Conservation (phyloP, 164 flowering plant genomes). For the Tetrastigma voinierianum region DNA sequence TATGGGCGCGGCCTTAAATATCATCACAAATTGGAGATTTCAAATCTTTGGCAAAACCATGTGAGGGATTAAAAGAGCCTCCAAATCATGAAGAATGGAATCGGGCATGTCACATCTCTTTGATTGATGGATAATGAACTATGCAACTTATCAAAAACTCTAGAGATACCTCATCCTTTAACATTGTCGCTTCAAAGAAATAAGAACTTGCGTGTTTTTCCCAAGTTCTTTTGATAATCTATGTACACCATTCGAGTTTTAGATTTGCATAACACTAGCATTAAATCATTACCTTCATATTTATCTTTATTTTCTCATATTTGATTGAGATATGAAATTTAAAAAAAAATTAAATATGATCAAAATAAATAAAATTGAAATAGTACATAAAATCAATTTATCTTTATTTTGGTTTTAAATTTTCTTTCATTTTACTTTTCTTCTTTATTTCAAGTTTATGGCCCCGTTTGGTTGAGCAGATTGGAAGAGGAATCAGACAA, state of each 20-base stretch:
- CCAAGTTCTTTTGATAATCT: conserved; percentile 4
- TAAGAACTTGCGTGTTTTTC: background rate
- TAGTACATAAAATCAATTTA: too few species aligned
- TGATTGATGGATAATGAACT: conserved; percentile 4
- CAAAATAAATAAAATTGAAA: too few species aligned
- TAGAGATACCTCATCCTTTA: background rate
- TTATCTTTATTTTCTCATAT: too few species aligned
- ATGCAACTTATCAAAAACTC: background rate
- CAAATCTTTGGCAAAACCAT: background rate
- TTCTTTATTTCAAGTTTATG: too few species aligned
- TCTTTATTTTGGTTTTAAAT: too few species aligned
- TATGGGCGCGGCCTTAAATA: background rate
- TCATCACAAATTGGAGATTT: background rate
- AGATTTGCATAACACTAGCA: conserved; percentile 1
- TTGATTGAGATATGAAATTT: too few species aligned
- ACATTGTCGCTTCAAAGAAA: conserved; percentile 12
- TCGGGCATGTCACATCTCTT: background rate
- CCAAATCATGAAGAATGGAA: conserved; percentile 10
- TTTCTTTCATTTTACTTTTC: too few species aligned
- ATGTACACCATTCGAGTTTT: conserved; percentile 14
- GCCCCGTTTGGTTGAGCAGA: too few species aligned
- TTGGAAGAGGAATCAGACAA: too few species aligned
- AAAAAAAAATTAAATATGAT: too few species aligned
- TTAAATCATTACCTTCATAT: conserved; percentile 6
- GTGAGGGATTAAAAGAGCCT: background rate